Percentiles rank a stretch among this genome's conserved stretches.
Conservation (phyloP, 306 rosid genomes). For the Rubus parviflorus region DNA sequence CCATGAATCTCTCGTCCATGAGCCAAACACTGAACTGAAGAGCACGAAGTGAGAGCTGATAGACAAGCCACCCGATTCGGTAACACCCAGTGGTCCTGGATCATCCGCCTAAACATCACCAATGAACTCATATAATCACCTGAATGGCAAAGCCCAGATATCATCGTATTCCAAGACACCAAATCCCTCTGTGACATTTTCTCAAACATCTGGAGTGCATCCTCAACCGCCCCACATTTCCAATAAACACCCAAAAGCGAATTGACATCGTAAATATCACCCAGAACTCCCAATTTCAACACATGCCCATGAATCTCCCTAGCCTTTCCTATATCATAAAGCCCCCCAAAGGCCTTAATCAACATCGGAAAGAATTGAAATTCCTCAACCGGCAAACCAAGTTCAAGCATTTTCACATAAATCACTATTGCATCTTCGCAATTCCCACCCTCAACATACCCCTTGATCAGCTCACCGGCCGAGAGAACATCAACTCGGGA, state of each 20-base stretch:
- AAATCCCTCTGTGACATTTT: conserved; percentile 34
- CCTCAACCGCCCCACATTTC: conserved; percentile 28
- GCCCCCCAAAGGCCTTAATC: conserved; percentile 46
- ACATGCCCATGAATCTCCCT: conserved; percentile 43
- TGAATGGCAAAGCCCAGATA: conserved; percentile 36
- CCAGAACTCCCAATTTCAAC: conserved; percentile 38
- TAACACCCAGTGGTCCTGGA: conserved; percentile 22
- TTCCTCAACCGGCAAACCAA: conserved; percentile 30
- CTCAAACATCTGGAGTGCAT: conserved; percentile 28
- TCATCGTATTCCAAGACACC: conserved; percentile 41
- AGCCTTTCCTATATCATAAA: conserved; percentile 19
- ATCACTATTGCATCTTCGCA: conserved; percentile 32
- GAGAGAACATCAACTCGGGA: neutral
- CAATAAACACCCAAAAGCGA: conserved; percentile 39
- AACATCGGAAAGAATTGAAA: conserved; percentile 36
- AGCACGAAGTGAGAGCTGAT: conserved; percentile 33
- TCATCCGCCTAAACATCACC: conserved; percentile 27
- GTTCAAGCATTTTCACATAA: conserved; percentile 34
- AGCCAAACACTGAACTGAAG: conserved; percentile 25
- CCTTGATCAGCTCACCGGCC: conserved; percentile 20
- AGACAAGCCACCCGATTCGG: conserved; percentile 44
- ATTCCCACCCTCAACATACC: conserved; percentile 23
- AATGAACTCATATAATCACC: conserved; percentile 31
- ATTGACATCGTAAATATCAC: conserved; percentile 36
- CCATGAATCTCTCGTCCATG: conserved; percentile 40